Evolutionary conservation across 345 rosid species (phyloP).

Genomic region (Acer yangbiense): DNA sequence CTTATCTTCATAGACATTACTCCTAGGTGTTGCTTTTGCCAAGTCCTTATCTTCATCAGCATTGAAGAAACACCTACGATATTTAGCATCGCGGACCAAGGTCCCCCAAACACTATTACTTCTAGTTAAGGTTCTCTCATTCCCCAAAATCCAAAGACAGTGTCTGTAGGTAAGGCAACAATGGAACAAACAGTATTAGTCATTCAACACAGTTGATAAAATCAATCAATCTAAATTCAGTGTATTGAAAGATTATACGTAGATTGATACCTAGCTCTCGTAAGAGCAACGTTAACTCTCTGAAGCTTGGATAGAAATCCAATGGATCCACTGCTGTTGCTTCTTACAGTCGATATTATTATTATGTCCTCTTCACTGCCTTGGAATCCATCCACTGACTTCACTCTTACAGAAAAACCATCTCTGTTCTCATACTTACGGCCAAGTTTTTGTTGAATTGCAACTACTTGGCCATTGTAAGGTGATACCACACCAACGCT

Average conservation of each 20-base stretch:
- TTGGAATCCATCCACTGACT: neutral
- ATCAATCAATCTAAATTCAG: neutral
- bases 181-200: neutral
- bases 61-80: conserved; percentile 42
- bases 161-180: conserved; percentile 30
- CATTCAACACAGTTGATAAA: neutral
- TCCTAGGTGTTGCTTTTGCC: conserved; percentile 31
- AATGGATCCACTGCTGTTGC: neutral
- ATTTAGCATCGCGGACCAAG: conserved; percentile 39
- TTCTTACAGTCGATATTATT: neutral
- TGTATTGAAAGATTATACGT: neutral
- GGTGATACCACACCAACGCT: neutral
- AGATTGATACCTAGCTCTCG: conserved; percentile 42
- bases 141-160: conserved; percentile 57
- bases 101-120: conserved; percentile 39
- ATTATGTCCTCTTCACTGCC: neutral
- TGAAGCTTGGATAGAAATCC: neutral
- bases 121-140: conserved; percentile 33
- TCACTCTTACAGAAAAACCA: neutral
- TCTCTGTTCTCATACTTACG: neutral
- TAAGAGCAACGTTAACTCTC: conserved; percentile 31
- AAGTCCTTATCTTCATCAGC: conserved; percentile 42
- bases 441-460: neutral
- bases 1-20: conserved; percentile 32
- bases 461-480: neutral